phyloP scores from a whole-genome alignment of 768 basidiomycete species.

The Myochromella boudieri region DNA sequence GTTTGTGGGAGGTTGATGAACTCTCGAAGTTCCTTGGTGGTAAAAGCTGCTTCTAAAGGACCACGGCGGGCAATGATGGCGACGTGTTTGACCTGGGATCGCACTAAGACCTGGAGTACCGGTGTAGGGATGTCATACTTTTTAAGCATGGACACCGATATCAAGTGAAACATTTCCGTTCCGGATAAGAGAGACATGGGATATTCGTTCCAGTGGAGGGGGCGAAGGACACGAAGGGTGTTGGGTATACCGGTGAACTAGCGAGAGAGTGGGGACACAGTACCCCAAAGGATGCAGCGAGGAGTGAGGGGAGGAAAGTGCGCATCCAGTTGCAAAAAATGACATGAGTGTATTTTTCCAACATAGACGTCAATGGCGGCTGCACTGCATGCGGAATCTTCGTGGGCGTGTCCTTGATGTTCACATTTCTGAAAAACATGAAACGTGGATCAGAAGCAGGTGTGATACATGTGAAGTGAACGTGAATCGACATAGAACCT shows the following conservation, averaged over 20 bases:
- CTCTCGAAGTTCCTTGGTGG: conserved; percentile 91
- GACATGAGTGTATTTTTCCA: conserved; percentile 78
- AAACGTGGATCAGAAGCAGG: conserved; percentile 78
- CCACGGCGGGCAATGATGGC: conserved; percentile 85
- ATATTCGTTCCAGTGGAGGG: conserved; percentile 61
- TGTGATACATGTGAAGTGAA: conserved; percentile 62
- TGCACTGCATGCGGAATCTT: conserved; percentile 52
- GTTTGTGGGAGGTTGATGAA: conserved; percentile 67
- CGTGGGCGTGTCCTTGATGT: conserved; percentile 40
- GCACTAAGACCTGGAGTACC: conserved; percentile 66
- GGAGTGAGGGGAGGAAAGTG: conserved; percentile 59
- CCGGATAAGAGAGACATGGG: conserved; percentile 83
- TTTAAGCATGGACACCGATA: conserved; percentile 62
- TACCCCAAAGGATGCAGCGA: conserved; percentile 44
- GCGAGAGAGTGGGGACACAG: conserved; percentile 72
- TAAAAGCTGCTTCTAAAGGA: conserved; percentile 86
- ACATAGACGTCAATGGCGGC: conserved; percentile 63
- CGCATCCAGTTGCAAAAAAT: conserved; percentile 89
- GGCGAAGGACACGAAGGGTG: conserved; percentile 71
- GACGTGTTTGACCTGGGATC: conserved; percentile 69
- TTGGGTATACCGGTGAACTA: conserved; percentile 97
- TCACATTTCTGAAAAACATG: conserved; percentile 91
- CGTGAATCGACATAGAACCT: conserved; percentile 94
- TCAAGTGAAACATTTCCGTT: conserved; percentile 96
- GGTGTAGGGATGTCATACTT: conserved; percentile 76